Evolutionary conservation across 2,329 filamentous ascomycete genomes (phyloP), one percentile per base, ranked within the genome.

Genomic region (Pochonia chlamydosporia): DNA sequence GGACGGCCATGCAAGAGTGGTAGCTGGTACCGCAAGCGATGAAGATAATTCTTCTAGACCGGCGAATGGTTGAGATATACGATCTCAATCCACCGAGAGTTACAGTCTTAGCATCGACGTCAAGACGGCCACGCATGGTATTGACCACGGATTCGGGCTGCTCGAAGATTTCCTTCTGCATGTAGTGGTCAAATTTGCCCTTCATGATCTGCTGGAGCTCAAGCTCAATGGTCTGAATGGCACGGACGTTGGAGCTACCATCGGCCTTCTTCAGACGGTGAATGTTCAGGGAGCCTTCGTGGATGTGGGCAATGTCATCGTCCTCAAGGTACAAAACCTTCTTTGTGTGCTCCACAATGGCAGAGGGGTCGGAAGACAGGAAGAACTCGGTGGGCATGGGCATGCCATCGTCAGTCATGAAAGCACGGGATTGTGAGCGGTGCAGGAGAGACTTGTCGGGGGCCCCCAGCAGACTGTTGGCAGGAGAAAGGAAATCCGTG

Each of bases 161-260:
- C 79, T 99, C 93, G 70, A 99, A 99, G 64, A 99, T 99, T 71
- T 99, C 93, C 83, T 99, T 99, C 71, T 99, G 93, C 93, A 99
- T 99, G 79, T 96, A 99, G 76, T 99, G 93, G 70, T 99, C 93
- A 72, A 97, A 99, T 68, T 93, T 95, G 71, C 93, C 93, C 85
- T 99, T 99, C 93, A 99, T 99, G 73, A 99, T 99, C 78, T 99
- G 91, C 77, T 99, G 93, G 55, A 99, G 85, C 78, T 99, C 90
- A 43, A 99, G 87, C 78, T 99, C 93, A 48, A 99, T 82, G 47
- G 93, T 99, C 80, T 99, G 93, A 68, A 99, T 99, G 61, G 88
- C 89, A 68, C 93, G 91, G 59, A 97, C 90, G 66, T 97, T 96
- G 72, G 89, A 95, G 65, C 87, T 91, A 58, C 92, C 92, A 66